Conservation (phyloP, 768 basidiomycete genomes). For the Botryobasidium botryosum region DNA sequence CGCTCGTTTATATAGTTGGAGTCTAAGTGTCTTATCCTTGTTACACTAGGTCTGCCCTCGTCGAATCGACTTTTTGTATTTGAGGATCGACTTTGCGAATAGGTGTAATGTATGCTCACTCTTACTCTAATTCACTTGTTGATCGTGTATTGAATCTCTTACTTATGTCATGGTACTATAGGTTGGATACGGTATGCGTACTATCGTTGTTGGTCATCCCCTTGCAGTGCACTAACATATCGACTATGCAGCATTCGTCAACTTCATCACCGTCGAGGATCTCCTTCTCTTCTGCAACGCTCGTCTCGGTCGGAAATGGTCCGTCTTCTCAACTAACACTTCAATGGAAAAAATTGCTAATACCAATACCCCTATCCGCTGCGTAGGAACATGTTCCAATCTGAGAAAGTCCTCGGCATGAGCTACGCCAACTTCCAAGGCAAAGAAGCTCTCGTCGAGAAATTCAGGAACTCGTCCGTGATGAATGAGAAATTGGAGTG, state of each 20-base stretch:
- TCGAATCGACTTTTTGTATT: conserved; percentile 71
- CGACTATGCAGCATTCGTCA: conserved; percentile 68
- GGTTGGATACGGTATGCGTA: too few species aligned
- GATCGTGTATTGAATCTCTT: too few species aligned
- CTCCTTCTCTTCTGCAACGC: conserved; percentile 57
- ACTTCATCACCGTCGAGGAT: conserved; percentile 67
- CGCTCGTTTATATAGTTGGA: not conserved
- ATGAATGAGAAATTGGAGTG: conserved; percentile 51
- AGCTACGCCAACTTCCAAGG: conserved; percentile 89
- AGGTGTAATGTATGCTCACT: conserved; percentile 19
- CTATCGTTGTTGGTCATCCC: too few species aligned
- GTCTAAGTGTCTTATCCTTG: conserved; percentile 59
- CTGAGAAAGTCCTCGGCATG: conserved; percentile 81
- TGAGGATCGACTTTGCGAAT: conserved; percentile 24
- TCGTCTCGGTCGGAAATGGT: conserved; percentile 72
- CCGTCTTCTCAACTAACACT: conserved; percentile 14
- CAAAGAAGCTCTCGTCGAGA: conserved; percentile 78
- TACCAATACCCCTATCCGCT: not conserved
- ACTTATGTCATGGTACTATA: too few species aligned
- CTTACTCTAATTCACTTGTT: not conserved
- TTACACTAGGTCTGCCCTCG: conserved; percentile 55
- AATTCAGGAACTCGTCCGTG: conserved; percentile 81
- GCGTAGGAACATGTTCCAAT: conserved; percentile 75
- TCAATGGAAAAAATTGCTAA: conserved; percentile 5
- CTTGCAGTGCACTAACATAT: too few species aligned